A percentile compares a stretch with the other conserved stretches of the same genome.
phyloP scores from a whole-genome alignment of 2,329 filamentous ascomycete species.

The Phyllosticta ampelicida region DNA sequence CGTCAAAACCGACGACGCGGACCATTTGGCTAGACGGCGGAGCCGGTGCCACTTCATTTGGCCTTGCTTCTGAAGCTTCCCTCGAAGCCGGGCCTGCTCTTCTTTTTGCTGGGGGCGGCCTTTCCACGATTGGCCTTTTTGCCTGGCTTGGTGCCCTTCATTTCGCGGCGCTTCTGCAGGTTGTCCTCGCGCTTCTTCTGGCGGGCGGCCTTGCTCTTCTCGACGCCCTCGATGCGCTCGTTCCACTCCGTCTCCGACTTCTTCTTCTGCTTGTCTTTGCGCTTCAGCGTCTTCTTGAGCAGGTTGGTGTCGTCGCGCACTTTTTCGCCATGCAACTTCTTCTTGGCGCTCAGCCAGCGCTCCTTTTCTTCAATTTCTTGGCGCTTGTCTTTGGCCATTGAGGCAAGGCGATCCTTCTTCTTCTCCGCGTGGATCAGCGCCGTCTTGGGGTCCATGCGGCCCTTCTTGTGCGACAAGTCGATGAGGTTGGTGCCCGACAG shows the following conservation, averaged over 20 bases:
- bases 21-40: too few species aligned
- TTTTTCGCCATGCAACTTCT: slow-evolving; percentile 78
- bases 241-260: slow-evolving; percentile 83
- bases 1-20: not conserved
- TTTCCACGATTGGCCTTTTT: slow-evolving; percentile 41
- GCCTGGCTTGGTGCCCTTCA: slow-evolving; percentile 61
- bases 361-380: slow-evolving; percentile 89
- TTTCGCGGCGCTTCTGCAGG: slow-evolving; percentile 62
- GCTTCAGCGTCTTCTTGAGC: slow-evolving; percentile 83
- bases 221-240: slow-evolving; percentile 34
- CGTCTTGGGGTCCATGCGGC: slow-evolving; percentile 72
- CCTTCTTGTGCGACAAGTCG: slow-evolving; percentile 64
- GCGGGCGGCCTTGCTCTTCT: slow-evolving; percentile 37
- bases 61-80: slow-evolving; percentile 52
- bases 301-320: slow-evolving; percentile 76
- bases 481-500: slow-evolving; percentile 53
- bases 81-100: slow-evolving; percentile 47
- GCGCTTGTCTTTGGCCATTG: slow-evolving; percentile 68
- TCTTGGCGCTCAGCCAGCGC: slow-evolving; percentile 81
- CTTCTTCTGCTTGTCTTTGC: slow-evolving; percentile 79
- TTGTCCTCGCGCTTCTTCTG: slow-evolving; percentile 42
- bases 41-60: not conserved
- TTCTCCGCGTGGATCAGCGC: slow-evolving; percentile 79
- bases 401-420: slow-evolving; percentile 68
- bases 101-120: slow-evolving; percentile 28